Percentiles rank a stretch among this genome's conserved stretches.
phyloP scores from a whole-genome alignment of 1,284 basidiomycete genomes.

The Leccinum griseonigrum region DNA sequence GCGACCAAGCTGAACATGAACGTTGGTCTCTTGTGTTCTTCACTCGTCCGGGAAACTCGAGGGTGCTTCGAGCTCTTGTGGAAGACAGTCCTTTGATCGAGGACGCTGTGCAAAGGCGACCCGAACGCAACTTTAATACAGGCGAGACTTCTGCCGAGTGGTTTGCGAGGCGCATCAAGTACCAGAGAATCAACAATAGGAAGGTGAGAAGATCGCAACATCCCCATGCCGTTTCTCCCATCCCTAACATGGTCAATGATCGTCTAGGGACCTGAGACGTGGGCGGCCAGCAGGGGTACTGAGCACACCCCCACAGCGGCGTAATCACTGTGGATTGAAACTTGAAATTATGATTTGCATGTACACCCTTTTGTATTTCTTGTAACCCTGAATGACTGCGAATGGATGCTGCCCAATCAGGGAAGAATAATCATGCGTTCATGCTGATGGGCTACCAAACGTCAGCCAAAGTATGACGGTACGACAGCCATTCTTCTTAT shows the following conservation, averaged over 20 bases:
- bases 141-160: conserved; percentile 47
- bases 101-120: conserved; percentile 34
- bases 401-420: neutral
- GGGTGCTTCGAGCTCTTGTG: conserved; percentile 44
- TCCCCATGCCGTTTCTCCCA: neutral
- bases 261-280: conserved; percentile 35
- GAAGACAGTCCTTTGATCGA: conserved; percentile 51
- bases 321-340: conserved; percentile 6
- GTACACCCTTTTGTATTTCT: neutral
- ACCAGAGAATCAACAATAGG: conserved; percentile 45
- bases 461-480: neutral
- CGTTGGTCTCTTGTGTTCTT: conserved; percentile 66
- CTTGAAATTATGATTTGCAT: neutral
- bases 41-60: conserved; percentile 54
- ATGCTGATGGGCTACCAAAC: neutral
- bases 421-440: neutral
- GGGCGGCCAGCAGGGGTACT: conserved; percentile 35
- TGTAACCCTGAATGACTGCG: neutral
- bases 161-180: conserved; percentile 46
- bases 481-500: neutral
- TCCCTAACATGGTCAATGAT: conserved; percentile 2
- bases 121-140: conserved; percentile 37
- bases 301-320: conserved; percentile 29
- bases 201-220: conserved; percentile 27
- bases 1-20: conserved; percentile 42